phyloP scores from a whole-genome alignment of 164 flowering plant genomes.

The Paratinospora sagittata region DNA sequence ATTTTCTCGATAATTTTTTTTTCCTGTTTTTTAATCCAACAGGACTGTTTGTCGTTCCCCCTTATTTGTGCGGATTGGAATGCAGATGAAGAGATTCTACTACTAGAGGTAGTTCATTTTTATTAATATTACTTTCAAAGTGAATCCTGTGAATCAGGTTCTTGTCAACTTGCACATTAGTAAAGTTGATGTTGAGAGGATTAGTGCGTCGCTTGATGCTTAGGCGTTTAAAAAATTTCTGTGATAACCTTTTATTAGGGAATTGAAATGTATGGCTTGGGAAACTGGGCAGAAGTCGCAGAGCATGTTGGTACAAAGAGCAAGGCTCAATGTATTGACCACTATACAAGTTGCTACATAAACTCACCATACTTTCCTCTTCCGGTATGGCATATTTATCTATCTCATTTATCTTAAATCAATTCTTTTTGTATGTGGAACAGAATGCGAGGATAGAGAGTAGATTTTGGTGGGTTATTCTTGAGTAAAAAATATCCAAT shows the following conservation, averaged over 20 bases:
- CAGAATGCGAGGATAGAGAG: neutral
- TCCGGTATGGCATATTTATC: slow-evolving; percentile 45
- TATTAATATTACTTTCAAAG: neutral
- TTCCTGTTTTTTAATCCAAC: slow-evolving; percentile 13
- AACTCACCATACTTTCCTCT: slow-evolving; percentile 89
- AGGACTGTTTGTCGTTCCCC: slow-evolving; percentile 93
- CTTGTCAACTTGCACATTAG: neutral
- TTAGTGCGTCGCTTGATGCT: neutral
- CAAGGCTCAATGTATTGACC: slow-evolving; percentile 72
- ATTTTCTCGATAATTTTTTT: neutral
- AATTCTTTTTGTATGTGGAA: neutral
- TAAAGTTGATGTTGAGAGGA: neutral
- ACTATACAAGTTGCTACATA: slow-evolving; percentile 64
- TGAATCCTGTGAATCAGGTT: neutral
- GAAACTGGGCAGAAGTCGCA: slow-evolving; percentile 91
- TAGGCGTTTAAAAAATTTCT: slow-evolving; percentile 6
- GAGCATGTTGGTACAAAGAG: slow-evolving; percentile 98
- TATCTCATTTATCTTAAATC: neutral
- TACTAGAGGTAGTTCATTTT: slow-evolving; percentile 63
- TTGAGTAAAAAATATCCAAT: neutral
- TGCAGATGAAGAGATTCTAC: slow-evolving; percentile 96
- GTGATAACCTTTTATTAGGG: slow-evolving; percentile 42
- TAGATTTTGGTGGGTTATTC: neutral
- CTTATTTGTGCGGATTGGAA: slow-evolving; percentile 94
- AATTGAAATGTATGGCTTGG: slow-evolving; percentile 93